These are phyloP conservation scores for Anisodus tanguticus DNA, from an alignment of 257 asterid species.

Conservation along the genomic window DNA sequence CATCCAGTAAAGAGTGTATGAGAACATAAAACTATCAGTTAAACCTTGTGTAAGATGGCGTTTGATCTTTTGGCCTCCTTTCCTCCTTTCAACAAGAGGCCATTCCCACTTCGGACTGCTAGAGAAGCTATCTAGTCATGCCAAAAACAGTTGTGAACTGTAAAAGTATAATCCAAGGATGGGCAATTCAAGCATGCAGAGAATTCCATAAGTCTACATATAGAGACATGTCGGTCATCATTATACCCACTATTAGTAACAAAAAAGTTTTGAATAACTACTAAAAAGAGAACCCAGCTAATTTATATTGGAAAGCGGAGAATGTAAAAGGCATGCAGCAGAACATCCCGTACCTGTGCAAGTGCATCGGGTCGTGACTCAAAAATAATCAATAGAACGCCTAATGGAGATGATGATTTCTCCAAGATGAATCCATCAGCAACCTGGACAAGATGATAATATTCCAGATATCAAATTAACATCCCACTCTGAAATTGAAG, in stretches of 20 bases:
- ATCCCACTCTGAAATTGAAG: slow-evolving; percentile 10
- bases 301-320: not conserved
- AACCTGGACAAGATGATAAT: slow-evolving; percentile 49
- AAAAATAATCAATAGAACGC: slow-evolving; percentile 74
- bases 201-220: not conserved
- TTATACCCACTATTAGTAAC: not conserved
- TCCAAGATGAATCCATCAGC: slow-evolving; percentile 77
- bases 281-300: slow-evolving; percentile 25
- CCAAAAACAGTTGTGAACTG: slow-evolving; percentile 16
- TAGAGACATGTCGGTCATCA: not conserved
- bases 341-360: slow-evolving; percentile 61
- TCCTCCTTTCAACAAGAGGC: slow-evolving; percentile 84
- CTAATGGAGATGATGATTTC: slow-evolving; percentile 72
- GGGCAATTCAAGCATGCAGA: slow-evolving; percentile 27
- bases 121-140: slow-evolving; percentile 73
- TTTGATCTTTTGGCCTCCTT: slow-evolving; percentile 78
- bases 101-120: slow-evolving; percentile 85
- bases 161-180: slow-evolving; percentile 25
- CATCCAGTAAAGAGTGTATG: not conserved
- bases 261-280: not conserved
- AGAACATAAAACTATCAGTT: slow-evolving; percentile 2
- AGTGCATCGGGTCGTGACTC: slow-evolving; percentile 92
- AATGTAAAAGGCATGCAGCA: slow-evolving; percentile 17
- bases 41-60: slow-evolving; percentile 73
- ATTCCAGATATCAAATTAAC: slow-evolving; percentile 13